A percentile compares a stretch with the other conserved stretches of the same genome.
Conservation (phyloP, 2,329 filamentous ascomycete genomes). For the Gaeumannomyces tritici region DNA sequence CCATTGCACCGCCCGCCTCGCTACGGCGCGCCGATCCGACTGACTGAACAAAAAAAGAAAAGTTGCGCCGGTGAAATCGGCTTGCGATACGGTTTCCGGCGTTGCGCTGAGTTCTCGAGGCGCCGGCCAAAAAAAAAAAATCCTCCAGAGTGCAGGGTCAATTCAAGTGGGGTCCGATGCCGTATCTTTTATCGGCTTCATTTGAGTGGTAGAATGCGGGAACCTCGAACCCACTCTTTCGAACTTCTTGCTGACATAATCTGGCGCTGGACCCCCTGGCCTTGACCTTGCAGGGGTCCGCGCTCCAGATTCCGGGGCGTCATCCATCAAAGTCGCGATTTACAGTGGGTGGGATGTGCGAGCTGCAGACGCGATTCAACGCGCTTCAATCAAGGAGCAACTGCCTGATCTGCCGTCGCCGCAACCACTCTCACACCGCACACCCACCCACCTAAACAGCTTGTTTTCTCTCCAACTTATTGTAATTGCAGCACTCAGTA, state of each 20-base stretch:
- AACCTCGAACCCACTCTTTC: neutral
- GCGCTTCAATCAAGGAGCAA: neutral
- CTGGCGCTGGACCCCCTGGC: too few relatives aligned
- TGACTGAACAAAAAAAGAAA: neutral
- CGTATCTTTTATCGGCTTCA: neutral
- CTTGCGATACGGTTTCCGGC: neutral
- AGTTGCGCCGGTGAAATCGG: neutral
- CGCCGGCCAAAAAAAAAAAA: neutral
- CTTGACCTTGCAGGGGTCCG: neutral
- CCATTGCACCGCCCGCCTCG: constrained; percentile 27
- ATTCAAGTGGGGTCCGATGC: neutral
- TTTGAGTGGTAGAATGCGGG: neutral
- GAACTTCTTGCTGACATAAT: neutral
- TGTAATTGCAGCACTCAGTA: neutral
- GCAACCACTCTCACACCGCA: constrained; percentile 16
- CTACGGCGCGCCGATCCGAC: neutral
- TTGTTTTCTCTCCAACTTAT: neutral
- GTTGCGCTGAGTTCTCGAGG: neutral
- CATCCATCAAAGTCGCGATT: constrained; percentile 3
- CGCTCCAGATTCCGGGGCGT: neutral
- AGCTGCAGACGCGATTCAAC: constrained; percentile 5
- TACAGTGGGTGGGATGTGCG: neutral
- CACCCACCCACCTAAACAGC: neutral
- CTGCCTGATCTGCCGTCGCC: constrained; percentile 20
- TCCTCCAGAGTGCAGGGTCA: neutral